A percentile compares a stretch with the other conserved stretches of the same genome.
phyloP scores from a whole-genome alignment of 345 rosid genomes.

The Hibiscus tridactylites region DNA sequence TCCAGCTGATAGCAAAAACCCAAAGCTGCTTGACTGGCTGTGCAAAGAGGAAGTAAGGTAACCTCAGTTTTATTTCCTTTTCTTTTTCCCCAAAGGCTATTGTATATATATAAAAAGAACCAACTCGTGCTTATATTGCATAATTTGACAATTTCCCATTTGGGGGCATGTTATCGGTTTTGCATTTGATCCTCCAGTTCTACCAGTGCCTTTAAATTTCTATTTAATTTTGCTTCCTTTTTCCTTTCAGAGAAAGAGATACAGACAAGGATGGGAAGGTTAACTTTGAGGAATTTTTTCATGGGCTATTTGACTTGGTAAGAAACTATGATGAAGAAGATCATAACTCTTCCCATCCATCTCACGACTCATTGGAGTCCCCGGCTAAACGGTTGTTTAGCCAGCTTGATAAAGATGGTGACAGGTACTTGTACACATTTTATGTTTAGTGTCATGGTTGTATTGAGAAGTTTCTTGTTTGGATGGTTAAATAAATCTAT shows the following conservation, averaged over 20 bases:
- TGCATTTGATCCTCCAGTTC: not conserved
- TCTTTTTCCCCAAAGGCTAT: not conserved
- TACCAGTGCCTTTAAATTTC: not conserved
- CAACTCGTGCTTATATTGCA: not conserved
- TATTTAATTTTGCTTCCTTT: constrained; percentile 14
- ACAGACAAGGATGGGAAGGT: constrained; percentile 85
- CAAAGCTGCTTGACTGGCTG: constrained; percentile 68
- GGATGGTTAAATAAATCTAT: constrained; percentile 5
- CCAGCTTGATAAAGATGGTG: constrained; percentile 86
- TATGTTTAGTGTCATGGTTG: not conserved
- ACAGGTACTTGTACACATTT: constrained; percentile 43
- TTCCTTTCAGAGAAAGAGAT: constrained; percentile 70
- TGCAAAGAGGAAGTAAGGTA: constrained; percentile 98
- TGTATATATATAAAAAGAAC: not conserved
- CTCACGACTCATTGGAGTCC: constrained; percentile 63
- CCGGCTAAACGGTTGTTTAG: constrained; percentile 67
- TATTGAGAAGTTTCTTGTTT: constrained; percentile 13
- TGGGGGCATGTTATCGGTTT: not conserved
- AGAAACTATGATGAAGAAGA: constrained; percentile 81
- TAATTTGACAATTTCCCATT: not conserved
- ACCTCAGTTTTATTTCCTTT: constrained; percentile 9
- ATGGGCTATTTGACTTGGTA: constrained; percentile 84
- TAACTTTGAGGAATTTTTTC: constrained; percentile 75
- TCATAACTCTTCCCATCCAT: constrained; percentile 48
- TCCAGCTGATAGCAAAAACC: constrained; percentile 92